Conservation (phyloP, 2,329 filamentous ascomycete species). For the Penicillium olsonii region DNA sequence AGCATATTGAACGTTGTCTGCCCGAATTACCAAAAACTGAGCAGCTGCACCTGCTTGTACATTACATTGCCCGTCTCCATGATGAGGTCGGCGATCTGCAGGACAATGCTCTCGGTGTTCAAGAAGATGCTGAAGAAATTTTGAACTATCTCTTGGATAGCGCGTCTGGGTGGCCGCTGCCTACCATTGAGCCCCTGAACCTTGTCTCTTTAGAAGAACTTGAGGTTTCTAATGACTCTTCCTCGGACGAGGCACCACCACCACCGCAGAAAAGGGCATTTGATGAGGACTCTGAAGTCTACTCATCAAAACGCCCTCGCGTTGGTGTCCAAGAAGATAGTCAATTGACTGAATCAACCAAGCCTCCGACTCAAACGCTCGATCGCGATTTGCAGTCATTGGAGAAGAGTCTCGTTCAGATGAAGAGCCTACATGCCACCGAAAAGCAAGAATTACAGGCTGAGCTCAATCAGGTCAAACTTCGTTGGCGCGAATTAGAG, state of each 20-base stretch:
- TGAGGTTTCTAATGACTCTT: conserved; percentile 18
- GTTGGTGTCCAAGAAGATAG: conserved; percentile 39
- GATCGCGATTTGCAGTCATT: conserved; percentile 29
- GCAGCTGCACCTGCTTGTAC: conserved; percentile 36
- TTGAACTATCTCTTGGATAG: conserved; percentile 38
- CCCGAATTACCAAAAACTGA: conserved; percentile 38
- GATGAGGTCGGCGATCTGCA: conserved; percentile 44
- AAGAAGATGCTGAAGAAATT: conserved; percentile 44
- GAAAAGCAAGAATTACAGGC: conserved; percentile 35
- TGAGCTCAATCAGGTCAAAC: conserved; percentile 27
- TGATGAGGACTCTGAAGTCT: conserved; percentile 31
- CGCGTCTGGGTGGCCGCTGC: conserved; percentile 41
- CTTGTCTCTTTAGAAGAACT: conserved; percentile 33
- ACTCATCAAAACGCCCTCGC: conserved; percentile 40
- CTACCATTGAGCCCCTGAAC: conserved; percentile 40
- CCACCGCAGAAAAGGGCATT: conserved; percentile 33
- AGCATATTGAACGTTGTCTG: conserved; percentile 49
- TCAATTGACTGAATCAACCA: conserved; percentile 39
- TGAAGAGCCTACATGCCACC: conserved; percentile 32
- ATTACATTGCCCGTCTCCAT: conserved; percentile 35
- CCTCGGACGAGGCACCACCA: conserved; percentile 19
- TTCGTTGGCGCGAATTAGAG: conserved; percentile 36
- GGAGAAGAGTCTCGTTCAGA: conserved; percentile 33
- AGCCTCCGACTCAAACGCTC: conserved; percentile 33
- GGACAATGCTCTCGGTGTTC: conserved; percentile 42